Evolutionary conservation across 306 rosid species (phyloP).

Genomic region (Trichosanthes truncata): DNA sequence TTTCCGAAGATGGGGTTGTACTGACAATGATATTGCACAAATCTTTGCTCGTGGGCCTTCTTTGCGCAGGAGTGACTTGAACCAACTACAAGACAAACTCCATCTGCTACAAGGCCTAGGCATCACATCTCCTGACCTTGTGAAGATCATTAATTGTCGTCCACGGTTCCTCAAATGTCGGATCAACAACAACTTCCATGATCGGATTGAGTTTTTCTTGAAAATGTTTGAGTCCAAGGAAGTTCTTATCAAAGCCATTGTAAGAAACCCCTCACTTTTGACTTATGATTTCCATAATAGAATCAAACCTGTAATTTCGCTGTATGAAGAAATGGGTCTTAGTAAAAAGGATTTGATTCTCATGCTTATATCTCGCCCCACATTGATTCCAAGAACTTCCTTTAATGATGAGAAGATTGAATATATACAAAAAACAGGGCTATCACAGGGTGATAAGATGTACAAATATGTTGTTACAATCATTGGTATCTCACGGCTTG

Average conservation of each 20-base stretch:
- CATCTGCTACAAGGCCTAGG: constrained; percentile 40
- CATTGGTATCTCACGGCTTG: constrained; percentile 56
- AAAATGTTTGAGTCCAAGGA: constrained; percentile 55
- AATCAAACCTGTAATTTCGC: constrained; percentile 28
- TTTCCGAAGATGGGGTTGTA: constrained; percentile 62
- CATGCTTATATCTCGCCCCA: constrained; percentile 52
- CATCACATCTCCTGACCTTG: constrained; percentile 38
- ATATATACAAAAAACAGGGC: constrained; percentile 35
- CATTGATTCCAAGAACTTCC: constrained; percentile 47
- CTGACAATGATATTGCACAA: constrained; percentile 29
- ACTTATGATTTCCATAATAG: constrained; percentile 23
- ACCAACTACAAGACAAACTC: constrained; percentile 36
- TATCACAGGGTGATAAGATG: constrained; percentile 42
- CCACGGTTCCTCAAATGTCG: constrained; percentile 44
- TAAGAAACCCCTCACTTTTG: constrained; percentile 59
- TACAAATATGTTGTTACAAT: constrained; percentile 60
- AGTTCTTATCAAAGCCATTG: constrained; percentile 46
- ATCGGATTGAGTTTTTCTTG: constrained; percentile 38
- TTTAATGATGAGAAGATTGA: constrained; percentile 62
- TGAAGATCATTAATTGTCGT: constrained; percentile 43
- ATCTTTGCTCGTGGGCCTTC: constrained; percentile 32
- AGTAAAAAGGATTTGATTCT: constrained; percentile 39
- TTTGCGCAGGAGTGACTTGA: constrained; percentile 26
- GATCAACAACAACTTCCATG: constrained; percentile 27
- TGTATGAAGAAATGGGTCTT: constrained; percentile 52